Base-by-base conservation (phyloP, 139 green algal species). In the Coelastrella sp. region DNA sequence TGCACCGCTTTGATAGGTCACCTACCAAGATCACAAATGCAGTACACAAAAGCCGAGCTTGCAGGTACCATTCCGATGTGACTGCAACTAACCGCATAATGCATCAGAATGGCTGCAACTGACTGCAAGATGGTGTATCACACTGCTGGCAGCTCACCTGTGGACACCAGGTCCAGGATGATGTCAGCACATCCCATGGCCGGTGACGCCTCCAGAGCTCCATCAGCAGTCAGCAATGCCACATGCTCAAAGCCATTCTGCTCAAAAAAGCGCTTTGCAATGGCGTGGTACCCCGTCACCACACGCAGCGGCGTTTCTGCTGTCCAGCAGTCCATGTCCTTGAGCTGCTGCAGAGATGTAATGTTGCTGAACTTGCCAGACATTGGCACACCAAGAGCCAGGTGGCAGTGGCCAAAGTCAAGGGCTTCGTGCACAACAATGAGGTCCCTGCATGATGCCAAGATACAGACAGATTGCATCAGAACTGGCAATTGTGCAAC, bases 101-200 rank as follows among this genome's bases (percentile, higher is more conserved):
- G 61, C 61, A 70, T 12, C 61, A 68, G 11, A 12, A 15, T 70
- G 12, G 12, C 11, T 20, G 61, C 4, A 70, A 15, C 4, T 15
- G 12, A 70, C 61, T 70, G 14, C 12, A 70, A 4, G 1, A 15
- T 70, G 19, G 1, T 8, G 8, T 10, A 76, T 4, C 19, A 27
- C 68, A n/a, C 19, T 25, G 68, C 17, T 58, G 74, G 57, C 20
- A 22, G 5, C 84, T 6, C 61, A 87, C 87, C 88, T 66, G 88
- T 91, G 57, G 88, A 91, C 70, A 99, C 96, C 66, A 99, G 95
- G 92, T 99, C 98, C 56, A 99, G 94, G 85, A 99, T 99, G 84
- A 99, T 99, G 94, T 99, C 98, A 24, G 98, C 98, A 56, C 92
- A 97, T 72, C 98, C 98, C 98, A 99, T 99, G 57, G 97, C 96